Base-by-base conservation (phyloP, 441 rosid genomes). In the Raphanus hybrid region DNA sequence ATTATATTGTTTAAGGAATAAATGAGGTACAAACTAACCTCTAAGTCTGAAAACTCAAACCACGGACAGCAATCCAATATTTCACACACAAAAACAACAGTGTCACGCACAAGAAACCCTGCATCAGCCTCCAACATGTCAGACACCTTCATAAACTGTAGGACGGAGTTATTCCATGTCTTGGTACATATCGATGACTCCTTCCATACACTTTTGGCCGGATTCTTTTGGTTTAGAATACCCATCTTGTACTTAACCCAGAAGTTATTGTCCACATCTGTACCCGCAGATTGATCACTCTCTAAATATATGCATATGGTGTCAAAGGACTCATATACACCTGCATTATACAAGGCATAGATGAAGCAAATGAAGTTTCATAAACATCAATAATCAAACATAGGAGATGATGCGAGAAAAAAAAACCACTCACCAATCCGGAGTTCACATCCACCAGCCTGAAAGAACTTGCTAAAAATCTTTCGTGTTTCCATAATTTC, bases 231-330 rank as follows among this genome's bases (percentile, higher is more conserved):
- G 89, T 96, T 96, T 73, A 91, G 89, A 73, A 96, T 91, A 66
- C 98, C 97, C 97, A 96, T 96, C 82, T 92, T 90, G 88, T 96
- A 96, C 84, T 89, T 89, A 81, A 96, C 99, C 98, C 99, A 96
- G 83, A 94, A 96, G 83, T 96, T 96, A 81, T 94, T 94, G 87
- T 96, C 98, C 27, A 88, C 92, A 84, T 96, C 99, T 79, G 88
- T 84, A 69, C 89, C 92, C 67, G 85, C 95, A 6, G 96, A 94
- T 73, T 94, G 99, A 80, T 96, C 99, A 75, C 99, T 96, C 88
- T 96, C 98, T 79, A 96, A 81, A 83, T 96, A 94, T 84, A 96
- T 96, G 83, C 98, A 96, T 70, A 96, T 94, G 77, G 98, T 94
- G 84, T 96, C 99, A 85, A 90, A 91, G 60, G 98, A 94, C 85